phyloP scores from a whole-genome alignment of 495 filamentous ascomycete genomes.

The Neurospora sp. region DNA sequence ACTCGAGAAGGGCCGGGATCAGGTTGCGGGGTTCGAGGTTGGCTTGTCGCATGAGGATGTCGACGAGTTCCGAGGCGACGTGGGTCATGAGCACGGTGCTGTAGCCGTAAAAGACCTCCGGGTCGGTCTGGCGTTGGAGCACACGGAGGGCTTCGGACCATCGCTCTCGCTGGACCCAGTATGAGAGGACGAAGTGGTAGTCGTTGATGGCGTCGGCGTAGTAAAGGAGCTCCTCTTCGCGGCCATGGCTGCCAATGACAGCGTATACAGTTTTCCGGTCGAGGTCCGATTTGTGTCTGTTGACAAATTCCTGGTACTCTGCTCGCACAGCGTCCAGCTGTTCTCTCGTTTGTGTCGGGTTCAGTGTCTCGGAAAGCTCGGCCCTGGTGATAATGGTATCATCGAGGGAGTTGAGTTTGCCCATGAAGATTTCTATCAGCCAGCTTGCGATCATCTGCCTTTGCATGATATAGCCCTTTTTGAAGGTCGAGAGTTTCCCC shows the following conservation, averaged over 20 bases:
- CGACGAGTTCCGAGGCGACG: slow-evolving; percentile 69
- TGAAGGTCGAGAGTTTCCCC: slow-evolving; percentile 71
- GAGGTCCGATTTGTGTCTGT: slow-evolving; percentile 71
- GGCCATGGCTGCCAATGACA: slow-evolving; percentile 88
- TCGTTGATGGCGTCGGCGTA: slow-evolving; percentile 83
- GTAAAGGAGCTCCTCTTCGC: slow-evolving; percentile 83
- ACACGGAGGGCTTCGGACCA: slow-evolving; percentile 86
- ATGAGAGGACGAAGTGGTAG: slow-evolving; percentile 86
- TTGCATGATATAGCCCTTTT: slow-evolving; percentile 82
- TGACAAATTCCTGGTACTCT: slow-evolving; percentile 84
- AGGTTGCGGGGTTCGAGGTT: slow-evolving; percentile 81
- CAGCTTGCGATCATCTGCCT: slow-evolving; percentile 89
- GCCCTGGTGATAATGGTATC: slow-evolving; percentile 88
- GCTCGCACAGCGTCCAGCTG: slow-evolving; percentile 57
- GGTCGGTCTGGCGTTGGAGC: slow-evolving; percentile 80
- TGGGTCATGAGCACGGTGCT: slow-evolving; percentile 93
- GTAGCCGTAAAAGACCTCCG: slow-evolving; percentile 91
- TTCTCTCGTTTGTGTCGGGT: slow-evolving; percentile 56
- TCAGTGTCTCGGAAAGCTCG: slow-evolving; percentile 63
- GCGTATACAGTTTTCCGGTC: slow-evolving; percentile 91
- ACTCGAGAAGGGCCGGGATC: slow-evolving; percentile 87
- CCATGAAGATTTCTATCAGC: slow-evolving; percentile 95
- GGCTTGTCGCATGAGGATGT: slow-evolving; percentile 85
- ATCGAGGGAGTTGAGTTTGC: slow-evolving; percentile 87
- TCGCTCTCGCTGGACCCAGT: slow-evolving; percentile 94